Conservation (phyloP, 805 yeast species). For the Cyberlindnera mycetangii region DNA sequence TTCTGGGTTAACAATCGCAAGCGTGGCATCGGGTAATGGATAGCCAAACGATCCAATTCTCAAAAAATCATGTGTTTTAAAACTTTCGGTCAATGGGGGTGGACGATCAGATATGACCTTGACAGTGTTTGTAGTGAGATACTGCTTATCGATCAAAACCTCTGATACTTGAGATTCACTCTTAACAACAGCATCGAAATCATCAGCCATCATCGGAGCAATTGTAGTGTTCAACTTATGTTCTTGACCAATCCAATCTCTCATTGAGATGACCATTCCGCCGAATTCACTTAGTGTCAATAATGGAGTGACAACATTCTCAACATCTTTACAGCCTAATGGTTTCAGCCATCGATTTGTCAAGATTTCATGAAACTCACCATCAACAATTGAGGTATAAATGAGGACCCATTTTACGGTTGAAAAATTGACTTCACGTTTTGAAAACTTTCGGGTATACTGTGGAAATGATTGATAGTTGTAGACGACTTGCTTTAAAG, state of each 20-base stretch:
- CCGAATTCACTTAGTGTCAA: constrained; percentile 90
- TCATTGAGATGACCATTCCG: constrained; percentile 87
- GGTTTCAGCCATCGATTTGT: constrained; percentile 90
- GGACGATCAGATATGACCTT: constrained; percentile 61
- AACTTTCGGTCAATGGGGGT: constrained; percentile 43
- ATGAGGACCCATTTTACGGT: constrained; percentile 87
- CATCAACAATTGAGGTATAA: constrained; percentile 84
- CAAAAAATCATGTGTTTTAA: constrained; percentile 43
- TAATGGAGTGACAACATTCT: constrained; percentile 82
- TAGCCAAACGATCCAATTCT: constrained; percentile 91
- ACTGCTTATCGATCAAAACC: constrained; percentile 68
- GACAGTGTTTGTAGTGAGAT: constrained; percentile 69
- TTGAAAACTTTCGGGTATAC: constrained; percentile 75
- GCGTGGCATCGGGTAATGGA: constrained; percentile 90
- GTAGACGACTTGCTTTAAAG: constrained; percentile 84
- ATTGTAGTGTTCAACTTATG: constrained; percentile 56
- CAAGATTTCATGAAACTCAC: constrained; percentile 86
- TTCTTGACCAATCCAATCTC: constrained; percentile 83
- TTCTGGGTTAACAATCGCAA: constrained; percentile 94
- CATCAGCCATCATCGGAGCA: constrained; percentile 35
- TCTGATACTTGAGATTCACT: constrained; percentile 46
- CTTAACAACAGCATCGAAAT: constrained; percentile 30
- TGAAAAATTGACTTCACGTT: constrained; percentile 69
- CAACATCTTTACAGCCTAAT: constrained; percentile 75
- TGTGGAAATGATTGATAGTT: constrained; percentile 91